Base-by-base conservation (phyloP, 257 asterid genomes). In the Cinchona pubescens region DNA sequence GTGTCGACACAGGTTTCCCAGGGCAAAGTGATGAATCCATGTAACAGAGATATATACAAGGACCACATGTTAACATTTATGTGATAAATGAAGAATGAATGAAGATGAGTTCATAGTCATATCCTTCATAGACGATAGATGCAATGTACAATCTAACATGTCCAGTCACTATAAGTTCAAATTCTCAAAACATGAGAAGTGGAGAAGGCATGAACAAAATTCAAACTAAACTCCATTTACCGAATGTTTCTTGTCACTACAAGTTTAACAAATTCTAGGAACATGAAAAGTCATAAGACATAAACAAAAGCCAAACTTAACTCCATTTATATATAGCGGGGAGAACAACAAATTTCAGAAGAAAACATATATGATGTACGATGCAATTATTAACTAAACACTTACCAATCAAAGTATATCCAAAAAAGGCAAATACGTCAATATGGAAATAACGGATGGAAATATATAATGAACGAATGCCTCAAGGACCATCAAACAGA, bases 401-500 rank as follows among this genome's bases (percentile, higher is more conserved):
- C 49, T 43, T 48, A 30, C 16, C 25, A 13, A 16, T 3, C 13
- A 69, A 69, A 46, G 53, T 38, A 15, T 68, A 18, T 21, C 25
- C 42, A 76, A 14, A 46, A 46, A 25, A 63, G n/a, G 34, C 19
- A 21, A 70, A 37, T 56, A 53, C 15, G 45, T 67, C 48, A 72
- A 7, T n/a, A 65, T 60, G 69, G 45, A 42, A 45, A 51, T 21
- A 68, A 30, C 23, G 6, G 13, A 58, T 7, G 51, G 67, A 67
- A 60, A 16, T 16, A 38, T 58, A 58, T 38, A 67, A 40, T 29
- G 29, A 48, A 42, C 12, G 15, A 58, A 73, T 68, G 37, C 30
- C 27, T 60, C 61, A 18, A 68, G 73, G 23, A 60, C 51, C 48
- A 75, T 62, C 51, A 30, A 5, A 58, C 42, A 74, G 58, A 35